Evolutionary conservation across 2,329 filamentous ascomycete genomes (phyloP), one percentile per base, ranked within the genome.

Genomic region (Colletotrichum sp.): DNA sequence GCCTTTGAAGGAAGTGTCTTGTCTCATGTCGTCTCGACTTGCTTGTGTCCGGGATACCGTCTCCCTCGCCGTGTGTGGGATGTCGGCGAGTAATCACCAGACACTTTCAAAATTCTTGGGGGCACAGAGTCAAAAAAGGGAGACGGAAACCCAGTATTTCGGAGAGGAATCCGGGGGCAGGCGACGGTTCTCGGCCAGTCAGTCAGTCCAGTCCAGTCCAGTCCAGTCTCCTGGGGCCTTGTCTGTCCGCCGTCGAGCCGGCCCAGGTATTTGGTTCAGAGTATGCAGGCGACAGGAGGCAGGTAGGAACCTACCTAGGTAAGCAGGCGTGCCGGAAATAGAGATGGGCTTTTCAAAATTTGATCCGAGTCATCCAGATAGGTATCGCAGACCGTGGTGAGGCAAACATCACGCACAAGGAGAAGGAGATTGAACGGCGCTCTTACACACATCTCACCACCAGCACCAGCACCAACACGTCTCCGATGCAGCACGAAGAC

Each of bases 21-120:
- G 74, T 74, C 64, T 76, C 74, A 76, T 65, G 64, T 65, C 70
- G 69, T 75, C 73, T 75, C 69, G 73, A 22, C 73, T 64, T 59
- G 55, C 25, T 27, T 28, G 25, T 48, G 61, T 57, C 48, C 34
- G 59, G 63, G 57, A 61, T 32, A 68, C n/a, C n/a, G 30, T 27
- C 73, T 75, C 64, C 74, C 70, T 74, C 74, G 44, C 34, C 9
- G 48, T 30, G 27, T 25, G 27, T 73, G 68, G 27, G 70, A 63
- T 30, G 48, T 60, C 48, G 27, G 60, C 68, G 72, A 74, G 68
- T 60, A 71, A 74, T 55, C 48, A 34, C 48, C 48, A 30, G 68
- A 28, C 61, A 52, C 39, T 9, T n/a, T 28, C 28, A 68, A 6
- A 55, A 60, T 73, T 74, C 44, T 52, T 60, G 27, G 11, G 8